These are phyloP conservation scores for Leishmania amazonensis DNA, from an alignment of 208 protist genomes.

Conservation along the genomic window DNA sequence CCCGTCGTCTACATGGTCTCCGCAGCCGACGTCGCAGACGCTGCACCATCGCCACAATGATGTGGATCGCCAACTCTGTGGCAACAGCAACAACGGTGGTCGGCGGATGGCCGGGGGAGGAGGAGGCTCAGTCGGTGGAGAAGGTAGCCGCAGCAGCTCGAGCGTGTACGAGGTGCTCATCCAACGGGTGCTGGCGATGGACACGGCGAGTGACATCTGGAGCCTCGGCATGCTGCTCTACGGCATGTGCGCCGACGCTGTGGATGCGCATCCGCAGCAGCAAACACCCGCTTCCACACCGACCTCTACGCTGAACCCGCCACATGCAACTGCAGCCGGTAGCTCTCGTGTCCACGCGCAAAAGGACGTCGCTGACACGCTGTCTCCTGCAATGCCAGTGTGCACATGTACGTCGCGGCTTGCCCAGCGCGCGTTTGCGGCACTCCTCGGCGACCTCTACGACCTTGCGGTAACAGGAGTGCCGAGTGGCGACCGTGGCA, in stretches of 20 bases:
- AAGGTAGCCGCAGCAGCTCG: conserved; percentile 11
- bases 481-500: not conserved
- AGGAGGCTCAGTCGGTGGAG: not conserved
- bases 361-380: not conserved
- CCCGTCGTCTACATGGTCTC: not conserved
- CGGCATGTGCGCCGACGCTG: conserved; percentile 18
- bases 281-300: not conserved
- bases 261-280: not conserved
- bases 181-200: conserved; percentile 26
- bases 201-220: conserved; percentile 37
- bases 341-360: not conserved
- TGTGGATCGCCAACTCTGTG: not conserved
- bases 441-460: conserved; percentile 30
- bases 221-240: conserved; percentile 38
- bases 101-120: not conserved
- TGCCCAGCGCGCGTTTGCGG: conserved; percentile 23
- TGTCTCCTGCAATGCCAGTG: not conserved
- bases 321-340: not conserved
- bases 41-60: not conserved
- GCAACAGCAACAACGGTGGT: conserved; percentile 9
- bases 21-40: not conserved
- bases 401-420: conserved; percentile 11
- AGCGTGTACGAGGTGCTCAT: conserved; percentile 31
- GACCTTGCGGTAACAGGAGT: not conserved
- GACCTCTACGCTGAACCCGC: not conserved